Evolutionary conservation across 257 asterid genomes (phyloP).

Genomic region (Ehretia macrophylla): DNA sequence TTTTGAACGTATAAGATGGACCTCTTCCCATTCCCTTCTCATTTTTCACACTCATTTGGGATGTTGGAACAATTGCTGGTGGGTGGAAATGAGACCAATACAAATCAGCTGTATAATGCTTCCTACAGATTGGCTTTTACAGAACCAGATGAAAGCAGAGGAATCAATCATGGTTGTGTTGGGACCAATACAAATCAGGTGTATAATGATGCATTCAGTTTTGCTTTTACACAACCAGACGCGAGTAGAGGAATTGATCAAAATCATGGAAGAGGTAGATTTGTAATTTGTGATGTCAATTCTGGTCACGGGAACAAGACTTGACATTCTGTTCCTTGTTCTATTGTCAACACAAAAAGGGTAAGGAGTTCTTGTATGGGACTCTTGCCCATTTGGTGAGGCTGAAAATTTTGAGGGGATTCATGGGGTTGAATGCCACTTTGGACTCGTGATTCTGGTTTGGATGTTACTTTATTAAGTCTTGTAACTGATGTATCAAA

Average conservation of each 20-base stretch:
- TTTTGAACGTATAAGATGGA: too few relatives aligned
- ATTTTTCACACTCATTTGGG: too few relatives aligned
- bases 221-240: constrained; percentile 3
- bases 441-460: too few relatives aligned
- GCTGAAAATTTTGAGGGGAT: too few relatives aligned
- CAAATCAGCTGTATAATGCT: constrained; percentile 1
- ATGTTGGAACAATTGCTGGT: constrained; percentile 4
- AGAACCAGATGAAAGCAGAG: constrained; percentile 3
- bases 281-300: constrained; percentile 38
- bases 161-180: too few relatives aligned
- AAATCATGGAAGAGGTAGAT: constrained; percentile 24
- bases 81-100: neutral
- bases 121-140: neutral
- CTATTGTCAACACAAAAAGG: too few relatives aligned
- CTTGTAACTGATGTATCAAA: too few relatives aligned
- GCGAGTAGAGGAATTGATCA: neutral
- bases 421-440: too few relatives aligned
- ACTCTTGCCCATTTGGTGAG: too few relatives aligned
- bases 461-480: too few relatives aligned
- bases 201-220: neutral
- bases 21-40: too few relatives aligned
- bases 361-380: too few relatives aligned
- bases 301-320: constrained; percentile 33
- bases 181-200: neutral
- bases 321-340: constrained; percentile 17